Conservation (phyloP, 2,329 filamentous ascomycete genomes). For the Fusarium sp. region DNA sequence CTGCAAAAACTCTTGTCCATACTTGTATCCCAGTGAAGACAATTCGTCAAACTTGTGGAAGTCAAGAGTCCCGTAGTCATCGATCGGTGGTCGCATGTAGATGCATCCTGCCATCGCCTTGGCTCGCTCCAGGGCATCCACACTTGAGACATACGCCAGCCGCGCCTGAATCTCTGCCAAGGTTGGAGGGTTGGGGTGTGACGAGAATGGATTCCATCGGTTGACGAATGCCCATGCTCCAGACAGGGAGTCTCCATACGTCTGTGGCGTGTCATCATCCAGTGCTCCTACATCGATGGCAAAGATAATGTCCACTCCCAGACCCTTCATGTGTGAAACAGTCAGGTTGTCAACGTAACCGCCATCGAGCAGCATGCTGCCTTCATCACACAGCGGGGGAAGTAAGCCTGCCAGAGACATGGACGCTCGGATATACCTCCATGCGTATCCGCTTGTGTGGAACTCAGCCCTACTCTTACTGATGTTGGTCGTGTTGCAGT, state of each 20-base stretch:
- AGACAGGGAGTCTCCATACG: slow-evolving; percentile 92
- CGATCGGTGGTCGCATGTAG: slow-evolving; percentile 96
- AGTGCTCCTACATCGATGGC: slow-evolving; percentile 94
- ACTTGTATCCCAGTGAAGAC: slow-evolving; percentile 88
- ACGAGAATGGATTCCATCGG: slow-evolving; percentile 95
- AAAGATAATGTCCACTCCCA: slow-evolving; percentile 94
- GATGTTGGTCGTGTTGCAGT: slow-evolving; percentile 99
- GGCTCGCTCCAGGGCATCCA: slow-evolving; percentile 92
- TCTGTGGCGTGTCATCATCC: slow-evolving; percentile 91
- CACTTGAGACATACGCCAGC: slow-evolving; percentile 92
- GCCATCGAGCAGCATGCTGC: slow-evolving; percentile 95
- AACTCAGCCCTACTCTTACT: slow-evolving; percentile 92
- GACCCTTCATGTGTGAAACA: slow-evolving; percentile 94
- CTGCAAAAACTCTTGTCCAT: slow-evolving; percentile 83
- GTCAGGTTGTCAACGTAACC: slow-evolving; percentile 98
- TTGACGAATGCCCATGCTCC: slow-evolving; percentile 96
- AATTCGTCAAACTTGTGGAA: slow-evolving; percentile 99
- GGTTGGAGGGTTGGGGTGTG: slow-evolving; percentile 90
- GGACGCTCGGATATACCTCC: slow-evolving; percentile 95
- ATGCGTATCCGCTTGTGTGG: slow-evolving; percentile 96
- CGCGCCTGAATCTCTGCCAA: slow-evolving; percentile 95
- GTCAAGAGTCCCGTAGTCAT: slow-evolving; percentile 92
- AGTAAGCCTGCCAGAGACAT: slow-evolving; percentile 96
- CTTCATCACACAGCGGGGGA: slow-evolving; percentile 95
- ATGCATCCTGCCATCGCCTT: slow-evolving; percentile 92